phyloP scores from a whole-genome alignment of 495 filamentous ascomycete species.

The Penicillium herquei region DNA sequence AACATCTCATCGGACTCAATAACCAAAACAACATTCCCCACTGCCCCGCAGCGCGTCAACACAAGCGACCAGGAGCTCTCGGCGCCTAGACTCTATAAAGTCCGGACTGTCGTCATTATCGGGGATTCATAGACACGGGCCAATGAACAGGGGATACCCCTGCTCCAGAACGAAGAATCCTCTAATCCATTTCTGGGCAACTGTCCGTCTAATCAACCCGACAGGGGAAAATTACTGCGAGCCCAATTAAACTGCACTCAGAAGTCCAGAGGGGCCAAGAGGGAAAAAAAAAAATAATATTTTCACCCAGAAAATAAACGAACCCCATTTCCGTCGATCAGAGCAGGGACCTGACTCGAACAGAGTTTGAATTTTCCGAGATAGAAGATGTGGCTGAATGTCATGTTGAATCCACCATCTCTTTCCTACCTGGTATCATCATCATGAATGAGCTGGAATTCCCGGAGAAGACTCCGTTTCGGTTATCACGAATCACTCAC shows the following conservation, averaged over 20 bases:
- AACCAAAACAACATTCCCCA: neutral
- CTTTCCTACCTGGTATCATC: no score
- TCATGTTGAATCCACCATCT: neutral
- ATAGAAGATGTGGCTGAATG: neutral
- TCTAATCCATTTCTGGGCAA: neutral
- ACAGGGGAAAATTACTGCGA: neutral
- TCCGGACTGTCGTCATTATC: constrained; percentile 7
- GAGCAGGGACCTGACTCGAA: neutral
- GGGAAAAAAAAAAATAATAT: neutral
- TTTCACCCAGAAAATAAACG: neutral
- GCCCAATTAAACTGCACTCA: no score
- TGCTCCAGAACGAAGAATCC: neutral
- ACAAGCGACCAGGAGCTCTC: constrained; percentile 15
- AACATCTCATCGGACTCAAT: neutral
- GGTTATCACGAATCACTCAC: no score
- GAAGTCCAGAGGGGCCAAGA: neutral
- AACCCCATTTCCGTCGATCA: neutral
- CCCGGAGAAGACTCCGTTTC: no score
- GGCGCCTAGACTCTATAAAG: constrained; percentile 10
- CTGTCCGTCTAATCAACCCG: neutral
- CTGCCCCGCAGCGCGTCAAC: constrained; percentile 23
- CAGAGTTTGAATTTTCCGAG: neutral
- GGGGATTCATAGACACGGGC: constrained; percentile 4
- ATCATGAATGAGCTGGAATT: no score
- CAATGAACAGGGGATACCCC: neutral